phyloP scores from a whole-genome alignment of 208 protist species.

The Porcisia deanei region DNA sequence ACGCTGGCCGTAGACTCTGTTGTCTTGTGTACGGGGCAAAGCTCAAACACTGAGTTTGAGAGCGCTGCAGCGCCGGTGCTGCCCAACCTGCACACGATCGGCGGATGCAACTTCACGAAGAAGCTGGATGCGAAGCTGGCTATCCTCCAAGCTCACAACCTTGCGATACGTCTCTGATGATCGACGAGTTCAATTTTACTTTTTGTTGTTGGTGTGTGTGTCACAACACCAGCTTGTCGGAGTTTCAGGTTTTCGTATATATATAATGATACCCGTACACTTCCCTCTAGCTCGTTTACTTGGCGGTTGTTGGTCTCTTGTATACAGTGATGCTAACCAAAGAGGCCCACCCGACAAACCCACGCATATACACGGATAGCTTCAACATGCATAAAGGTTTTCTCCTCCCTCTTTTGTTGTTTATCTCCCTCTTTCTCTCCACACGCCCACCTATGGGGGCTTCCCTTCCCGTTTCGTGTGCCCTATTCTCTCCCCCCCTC shows the following conservation, averaged over 20 bases:
- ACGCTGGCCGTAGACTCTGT: slow-evolving; percentile 74
- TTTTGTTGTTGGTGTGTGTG: not conserved
- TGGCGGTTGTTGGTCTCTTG: not conserved
- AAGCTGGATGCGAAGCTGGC: slow-evolving; percentile 79
- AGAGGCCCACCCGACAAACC: not conserved
- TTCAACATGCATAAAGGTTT: not conserved
- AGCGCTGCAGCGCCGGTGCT: slow-evolving; percentile 18
- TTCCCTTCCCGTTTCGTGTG: slow-evolving; percentile 9
- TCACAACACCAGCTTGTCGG: not conserved
- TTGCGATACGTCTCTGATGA: slow-evolving; percentile 41
- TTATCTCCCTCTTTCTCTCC: not conserved
- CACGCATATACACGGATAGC: not conserved
- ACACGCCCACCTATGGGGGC: not conserved
- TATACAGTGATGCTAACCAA: not conserved
- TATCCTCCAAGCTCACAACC: slow-evolving; percentile 68
- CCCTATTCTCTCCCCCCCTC: not conserved
- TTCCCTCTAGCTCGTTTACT: slow-evolving; percentile 3
- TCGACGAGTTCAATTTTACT: not conserved
- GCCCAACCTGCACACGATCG: slow-evolving; percentile 43
- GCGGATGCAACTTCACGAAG: slow-evolving; percentile 67
- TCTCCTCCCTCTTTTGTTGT: not conserved
- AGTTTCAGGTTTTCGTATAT: not conserved
- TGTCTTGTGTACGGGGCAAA: slow-evolving; percentile 90
- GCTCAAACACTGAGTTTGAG: slow-evolving; percentile 56
- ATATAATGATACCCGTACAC: not conserved